A percentile compares a stretch with the other conserved stretches of the same genome.
phyloP scores from a whole-genome alignment of 1,284 basidiomycete species.

The Peniophora sp. region DNA sequence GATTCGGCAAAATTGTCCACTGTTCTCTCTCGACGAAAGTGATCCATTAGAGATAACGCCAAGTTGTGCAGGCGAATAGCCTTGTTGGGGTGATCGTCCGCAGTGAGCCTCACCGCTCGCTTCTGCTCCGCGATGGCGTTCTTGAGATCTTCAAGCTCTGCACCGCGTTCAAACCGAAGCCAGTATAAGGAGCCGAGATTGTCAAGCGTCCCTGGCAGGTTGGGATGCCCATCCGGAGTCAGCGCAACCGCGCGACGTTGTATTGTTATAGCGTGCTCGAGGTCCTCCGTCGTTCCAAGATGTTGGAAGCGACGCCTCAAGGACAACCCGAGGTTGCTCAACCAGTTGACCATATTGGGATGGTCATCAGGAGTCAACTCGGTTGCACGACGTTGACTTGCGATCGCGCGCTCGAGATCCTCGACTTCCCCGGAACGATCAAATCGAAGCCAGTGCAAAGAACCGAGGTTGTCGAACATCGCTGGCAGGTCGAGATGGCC shows the following conservation, averaged over 20 bases:
- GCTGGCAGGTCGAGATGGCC: background rate
- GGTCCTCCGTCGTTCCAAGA: background rate
- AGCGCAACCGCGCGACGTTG: background rate
- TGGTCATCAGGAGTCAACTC: background rate
- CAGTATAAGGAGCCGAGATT: background rate
- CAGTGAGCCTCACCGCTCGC: background rate
- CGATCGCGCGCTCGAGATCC: background rate
- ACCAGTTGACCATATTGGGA: background rate
- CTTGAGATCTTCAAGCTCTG: constrained; percentile 1
- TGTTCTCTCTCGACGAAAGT: too few species aligned
- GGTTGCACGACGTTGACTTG: background rate
- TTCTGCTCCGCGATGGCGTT: background rate
- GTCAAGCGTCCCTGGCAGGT: background rate
- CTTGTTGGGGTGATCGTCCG: background rate
- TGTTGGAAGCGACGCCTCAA: background rate
- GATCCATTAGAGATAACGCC: background rate
- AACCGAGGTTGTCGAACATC: too few species aligned
- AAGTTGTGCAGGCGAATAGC: background rate
- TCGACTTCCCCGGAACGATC: background rate
- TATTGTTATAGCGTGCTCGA: background rate
- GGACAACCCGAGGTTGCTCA: background rate
- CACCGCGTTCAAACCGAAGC: background rate
- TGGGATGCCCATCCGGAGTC: background rate
- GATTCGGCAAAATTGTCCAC: too few species aligned
- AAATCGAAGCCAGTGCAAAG: too few species aligned